A percentile compares a stretch with the other conserved stretches of the same genome.
These are phyloP conservation scores for Hirschfeldia incana DNA, from an alignment of 345 rosid species.

Conservation along the genomic window DNA sequence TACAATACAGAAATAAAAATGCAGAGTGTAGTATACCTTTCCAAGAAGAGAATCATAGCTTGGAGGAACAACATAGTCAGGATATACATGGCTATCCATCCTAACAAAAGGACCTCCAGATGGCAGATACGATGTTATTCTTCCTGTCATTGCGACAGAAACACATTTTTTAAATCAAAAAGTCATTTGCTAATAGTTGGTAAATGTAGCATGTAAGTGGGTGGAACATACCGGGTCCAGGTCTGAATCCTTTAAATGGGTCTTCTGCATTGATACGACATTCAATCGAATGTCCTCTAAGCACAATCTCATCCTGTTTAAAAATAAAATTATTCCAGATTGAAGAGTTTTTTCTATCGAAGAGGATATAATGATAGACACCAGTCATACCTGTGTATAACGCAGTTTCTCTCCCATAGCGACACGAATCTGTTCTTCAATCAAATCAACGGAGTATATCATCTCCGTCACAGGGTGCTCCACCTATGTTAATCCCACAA, in stretches of 20 bases:
- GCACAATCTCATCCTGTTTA: conserved; percentile 87
- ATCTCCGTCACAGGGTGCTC: conserved; percentile 99
- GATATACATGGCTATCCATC: conserved; percentile 98
- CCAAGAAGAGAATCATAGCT: conserved; percentile 98
- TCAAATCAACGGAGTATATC: conserved; percentile 96
- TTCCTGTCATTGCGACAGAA: conserved; percentile 53
- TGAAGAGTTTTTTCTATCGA: conserved; percentile 3
- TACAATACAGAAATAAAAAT: conserved; percentile 18
- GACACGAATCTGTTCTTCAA: conserved; percentile 96
- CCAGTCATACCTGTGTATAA: conserved; percentile 67
- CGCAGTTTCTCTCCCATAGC: conserved; percentile 96
- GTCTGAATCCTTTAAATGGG: conserved; percentile 94
- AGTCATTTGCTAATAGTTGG: not conserved
- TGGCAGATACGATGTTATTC: conserved; percentile 92
- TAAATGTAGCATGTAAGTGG: not conserved
- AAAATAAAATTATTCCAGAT: not conserved
- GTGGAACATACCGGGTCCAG: conserved; percentile 79
- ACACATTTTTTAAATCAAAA: not conserved
- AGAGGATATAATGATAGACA: conserved; percentile 1
- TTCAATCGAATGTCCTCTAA: conserved; percentile 96
- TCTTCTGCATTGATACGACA: conserved; percentile 99
- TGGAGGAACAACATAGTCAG: conserved; percentile 97
- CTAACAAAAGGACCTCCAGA: conserved; percentile 99
- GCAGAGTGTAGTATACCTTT: conserved; percentile 62
- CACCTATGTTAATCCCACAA: conserved; percentile 50